Base-by-base conservation (phyloP, 345 rosid genomes). In the Dipteronia dyeriana region DNA sequence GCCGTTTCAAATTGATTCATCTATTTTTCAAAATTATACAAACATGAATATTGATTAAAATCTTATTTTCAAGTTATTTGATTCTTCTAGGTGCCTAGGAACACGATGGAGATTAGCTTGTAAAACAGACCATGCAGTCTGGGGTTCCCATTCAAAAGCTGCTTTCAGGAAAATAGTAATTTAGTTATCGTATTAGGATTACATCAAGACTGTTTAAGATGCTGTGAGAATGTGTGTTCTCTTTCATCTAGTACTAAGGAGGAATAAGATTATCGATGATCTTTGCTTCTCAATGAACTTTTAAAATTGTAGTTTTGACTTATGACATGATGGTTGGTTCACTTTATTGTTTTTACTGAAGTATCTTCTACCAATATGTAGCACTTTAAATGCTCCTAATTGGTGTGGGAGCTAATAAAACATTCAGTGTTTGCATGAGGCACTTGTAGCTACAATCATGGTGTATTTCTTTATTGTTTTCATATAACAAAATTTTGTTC, bases 61-160 rank as follows among this genome's bases (percentile, higher is more conserved):
- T 62, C 26, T 68, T 75, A 13, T 26, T 63, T 56, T 57, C 54
- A 22, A 43, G 45, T 70, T 25, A 67, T 38, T 73, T 70, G 29
- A 38, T 73, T 76, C 76, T 75, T 63, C 71, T 70, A 29, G 72
- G 20, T 68, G 11, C 25, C 65, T 34, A 56, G 49, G 51, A 74
- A 74, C n/a, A 9, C 65, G 60, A 69, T 26, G 39, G 81, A 41
- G 66, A 41, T 54, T 69, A 70, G 26, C 67, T 75, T 75, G 51
- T 19, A 43, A 63, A 56, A 11, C 2, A n/a, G 10, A 31, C 69
- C 45, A 31, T 54, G 45, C 57, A 53, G 72, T 22, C 68, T 23
- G 22, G 70, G 45, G 49, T 67, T 68, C 70, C 65, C 41, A 3
- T 68, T 41, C 12, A 29, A 68, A 74, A 59, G 57, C 56, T 65